Base-by-base conservation (phyloP, 75 land plant genomes). In the Gnetum montanum region DNA sequence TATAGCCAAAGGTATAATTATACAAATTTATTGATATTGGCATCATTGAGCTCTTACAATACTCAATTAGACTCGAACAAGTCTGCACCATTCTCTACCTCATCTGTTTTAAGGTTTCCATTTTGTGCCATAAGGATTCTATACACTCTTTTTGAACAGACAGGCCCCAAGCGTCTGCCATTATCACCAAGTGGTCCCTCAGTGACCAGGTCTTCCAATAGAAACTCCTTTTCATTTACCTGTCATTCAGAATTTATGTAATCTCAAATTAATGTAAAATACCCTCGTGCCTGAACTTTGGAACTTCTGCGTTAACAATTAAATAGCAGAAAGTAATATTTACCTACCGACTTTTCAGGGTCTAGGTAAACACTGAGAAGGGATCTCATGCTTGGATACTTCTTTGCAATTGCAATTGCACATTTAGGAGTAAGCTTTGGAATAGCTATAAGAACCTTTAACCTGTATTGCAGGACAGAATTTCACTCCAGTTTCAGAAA, bases 221-320 rank as follows among this genome's bases (percentile, higher is more conserved):
- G 79, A 37, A 83, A 74, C 62, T 95, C 99, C 63, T 90, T 95
- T 66, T 90, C 85, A 61, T 83, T 88, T 30, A 90, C 97, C 99
- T 95, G 73, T n/a, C 22, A 47, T 40, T 25, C n/a, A n/a, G n/a
- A n/a, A n/a, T 16, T 8, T 18, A 63, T 37, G 28, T 25, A 28
- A 49, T 12, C 11, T 48, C 29, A 0, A 15, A 40, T 1, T n/a
- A 15, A 40, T 10, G 43, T 40, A 15, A 40, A 10, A 40, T 40
- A 15, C 43, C 15, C n/a, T n/a, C n/a, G n/a, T n/a, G n/a, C n/a
- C n/a, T n/a, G n/a, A n/a, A n/a, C n/a, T n/a, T n/a, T n/a, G 3
- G 49, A 22, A 8, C 46, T 8, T 41, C 22, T 18, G 6, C 22
- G 3, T 15, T 40, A 22, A 27, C 13, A 7, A 8, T 4, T 5